Percentiles rank a stretch among this genome's conserved stretches.
Evolutionary conservation across 805 yeast genomes (phyloP).

Genomic region (Spathaspora passalidarum): DNA sequence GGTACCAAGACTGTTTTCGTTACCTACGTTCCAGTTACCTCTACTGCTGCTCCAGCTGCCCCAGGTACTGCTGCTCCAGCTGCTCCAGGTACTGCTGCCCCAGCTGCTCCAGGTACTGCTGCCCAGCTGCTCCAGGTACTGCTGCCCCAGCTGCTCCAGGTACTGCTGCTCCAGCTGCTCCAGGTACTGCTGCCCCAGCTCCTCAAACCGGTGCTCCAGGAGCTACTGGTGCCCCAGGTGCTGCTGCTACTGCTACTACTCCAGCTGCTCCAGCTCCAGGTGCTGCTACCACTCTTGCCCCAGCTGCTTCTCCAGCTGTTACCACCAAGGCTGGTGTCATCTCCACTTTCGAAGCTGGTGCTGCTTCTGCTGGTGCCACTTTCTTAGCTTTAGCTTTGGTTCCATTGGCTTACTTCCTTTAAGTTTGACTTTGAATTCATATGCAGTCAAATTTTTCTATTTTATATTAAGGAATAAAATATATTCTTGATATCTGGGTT

Average conservation of each 20-base stretch:
- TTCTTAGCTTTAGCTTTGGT: constrained; percentile 26
- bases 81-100: constrained; percentile 7
- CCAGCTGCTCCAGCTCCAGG: constrained; percentile 6
- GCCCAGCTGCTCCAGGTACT: constrained; percentile 9
- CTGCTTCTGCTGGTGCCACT: constrained; percentile 19
- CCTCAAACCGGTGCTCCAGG: constrained; percentile 4
- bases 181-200: constrained; percentile 6
- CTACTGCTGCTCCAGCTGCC: constrained; percentile 5
- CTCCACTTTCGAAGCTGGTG: constrained; percentile 24
- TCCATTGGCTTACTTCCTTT: constrained; percentile 36
- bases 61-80: constrained; percentile 10
- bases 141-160: constrained; percentile 11
- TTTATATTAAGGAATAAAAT: neutral
- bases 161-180: constrained; percentile 8
- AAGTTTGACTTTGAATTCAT: constrained; percentile 12
- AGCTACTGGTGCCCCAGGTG: constrained; percentile 5
- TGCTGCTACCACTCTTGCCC: constrained; percentile 9
- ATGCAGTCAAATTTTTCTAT: neutral
- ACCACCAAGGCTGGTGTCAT: constrained; percentile 9
- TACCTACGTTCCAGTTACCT: constrained; percentile 27
- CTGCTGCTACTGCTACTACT: constrained; percentile 1
- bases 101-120: constrained; percentile 2
- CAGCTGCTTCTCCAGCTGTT: constrained; percentile 8
- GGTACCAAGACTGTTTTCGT: constrained; percentile 34
- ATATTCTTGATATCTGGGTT: constrained; percentile 1